Percentiles rank a stretch among this genome's conserved stretches.
phyloP scores from a whole-genome alignment of 768 basidiomycete species.

The Mycena vitilis region DNA sequence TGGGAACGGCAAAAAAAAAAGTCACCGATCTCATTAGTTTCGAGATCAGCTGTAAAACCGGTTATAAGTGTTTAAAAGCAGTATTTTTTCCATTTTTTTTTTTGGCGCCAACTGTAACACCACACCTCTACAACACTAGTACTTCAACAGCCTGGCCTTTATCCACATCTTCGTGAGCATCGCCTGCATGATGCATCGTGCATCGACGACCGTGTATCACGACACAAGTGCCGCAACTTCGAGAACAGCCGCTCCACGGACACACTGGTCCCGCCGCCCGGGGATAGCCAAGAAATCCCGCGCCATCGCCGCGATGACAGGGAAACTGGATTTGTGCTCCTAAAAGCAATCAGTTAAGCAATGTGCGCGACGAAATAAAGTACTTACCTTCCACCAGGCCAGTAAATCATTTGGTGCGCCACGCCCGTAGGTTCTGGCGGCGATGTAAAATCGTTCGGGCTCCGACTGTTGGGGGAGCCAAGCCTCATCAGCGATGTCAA shows the following conservation, averaged over 20 bases:
- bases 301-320: not conserved
- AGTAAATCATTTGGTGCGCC: not conserved
- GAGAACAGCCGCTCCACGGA: slow-evolving; percentile 13
- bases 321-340: not conserved
- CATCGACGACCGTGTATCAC: not conserved
- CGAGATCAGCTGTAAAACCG: too few species aligned
- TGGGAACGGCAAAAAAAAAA: too few species aligned
- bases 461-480: not conserved
- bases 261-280: slow-evolving; percentile 4
- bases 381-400: not conserved
- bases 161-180: slow-evolving; percentile 1
- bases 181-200: too few species aligned
- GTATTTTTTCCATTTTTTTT: too few species aligned
- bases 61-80: too few species aligned
- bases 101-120: too few species aligned
- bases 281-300: slow-evolving; percentile 10
- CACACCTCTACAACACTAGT: too few species aligned
- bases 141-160: not conserved
- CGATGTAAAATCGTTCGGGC: not conserved
- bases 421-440: not conserved
- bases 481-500: not conserved
- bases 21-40: too few species aligned
- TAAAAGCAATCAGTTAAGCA: too few species aligned
- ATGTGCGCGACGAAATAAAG: too few species aligned
- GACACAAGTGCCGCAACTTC: not conserved